Conservation (phyloP, 2,329 filamentous ascomycete species). For the Mollisia scopiformis region DNA sequence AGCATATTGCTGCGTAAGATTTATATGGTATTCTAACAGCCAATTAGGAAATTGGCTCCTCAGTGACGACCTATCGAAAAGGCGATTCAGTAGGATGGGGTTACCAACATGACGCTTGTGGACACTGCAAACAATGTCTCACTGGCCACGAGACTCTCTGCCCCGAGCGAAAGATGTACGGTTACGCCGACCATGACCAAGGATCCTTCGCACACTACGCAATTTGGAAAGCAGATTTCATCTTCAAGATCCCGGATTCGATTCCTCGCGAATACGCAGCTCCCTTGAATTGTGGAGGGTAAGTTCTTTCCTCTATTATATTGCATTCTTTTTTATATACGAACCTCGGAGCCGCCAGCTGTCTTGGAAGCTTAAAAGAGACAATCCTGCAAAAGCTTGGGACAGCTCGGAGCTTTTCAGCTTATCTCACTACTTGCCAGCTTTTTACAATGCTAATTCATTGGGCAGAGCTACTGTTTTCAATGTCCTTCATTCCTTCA, state of each 20-base stretch:
- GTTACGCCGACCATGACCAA: constrained; percentile 47
- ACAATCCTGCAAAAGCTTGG: too few species aligned
- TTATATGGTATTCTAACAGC: constrained; percentile 6
- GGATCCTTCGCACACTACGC: constrained; percentile 47
- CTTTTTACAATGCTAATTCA: too few species aligned
- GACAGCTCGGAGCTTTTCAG: too few species aligned
- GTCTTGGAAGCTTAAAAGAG: too few species aligned
- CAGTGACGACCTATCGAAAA: constrained; percentile 42
- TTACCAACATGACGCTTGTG: constrained; percentile 45
- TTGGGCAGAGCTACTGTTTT: constrained; percentile 49
- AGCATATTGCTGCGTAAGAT: not conserved
- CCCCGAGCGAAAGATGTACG: constrained; percentile 44
- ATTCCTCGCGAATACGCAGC: constrained; percentile 45
- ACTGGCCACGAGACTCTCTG: constrained; percentile 49
- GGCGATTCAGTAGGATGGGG: constrained; percentile 54
- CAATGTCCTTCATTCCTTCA: constrained; percentile 40
- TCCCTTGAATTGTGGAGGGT: constrained; percentile 50
- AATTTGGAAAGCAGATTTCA: constrained; percentile 43
- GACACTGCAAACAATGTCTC: constrained; percentile 48
- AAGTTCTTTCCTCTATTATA: too few species aligned
- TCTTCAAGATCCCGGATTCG: constrained; percentile 43
- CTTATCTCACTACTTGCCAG: too few species aligned
- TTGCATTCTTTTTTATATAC: too few species aligned
- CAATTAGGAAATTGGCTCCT: constrained; percentile 40
- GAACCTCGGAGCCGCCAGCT: too few species aligned